These are phyloP conservation scores for Eucalyptus leucophloia DNA, from an alignment of 345 rosid species.

Conservation along the genomic window DNA sequence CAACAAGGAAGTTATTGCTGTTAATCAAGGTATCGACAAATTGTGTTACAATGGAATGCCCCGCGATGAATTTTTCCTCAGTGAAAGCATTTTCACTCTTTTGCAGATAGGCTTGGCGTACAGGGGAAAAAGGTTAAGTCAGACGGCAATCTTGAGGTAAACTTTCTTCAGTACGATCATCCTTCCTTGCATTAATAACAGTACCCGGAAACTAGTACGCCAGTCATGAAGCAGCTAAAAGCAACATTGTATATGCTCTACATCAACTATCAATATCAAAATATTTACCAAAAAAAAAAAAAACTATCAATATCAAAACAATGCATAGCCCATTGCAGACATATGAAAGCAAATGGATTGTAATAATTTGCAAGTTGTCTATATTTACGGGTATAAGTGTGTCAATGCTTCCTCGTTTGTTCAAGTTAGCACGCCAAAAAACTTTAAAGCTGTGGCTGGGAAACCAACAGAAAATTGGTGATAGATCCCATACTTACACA, in stretches of 20 bases:
- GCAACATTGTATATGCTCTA: not conserved
- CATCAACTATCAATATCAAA: not conserved
- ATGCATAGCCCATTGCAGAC: not conserved
- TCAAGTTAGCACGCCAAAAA: not conserved
- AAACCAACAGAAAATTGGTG: not conserved
- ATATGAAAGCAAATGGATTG: not conserved
- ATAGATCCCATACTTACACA: not conserved
- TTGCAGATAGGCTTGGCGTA: slow-evolving; percentile 37
- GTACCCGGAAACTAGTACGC: not conserved
- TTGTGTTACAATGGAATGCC: not conserved
- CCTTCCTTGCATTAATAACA: not conserved
- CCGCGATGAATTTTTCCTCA: not conserved
- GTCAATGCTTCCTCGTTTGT: not conserved
- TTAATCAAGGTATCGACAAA: slow-evolving; percentile 39
- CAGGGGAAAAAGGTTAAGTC: slow-evolving; percentile 50
- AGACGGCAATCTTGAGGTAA: slow-evolving; percentile 36
- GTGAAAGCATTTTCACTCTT: not conserved
- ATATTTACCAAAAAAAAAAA: not conserved
- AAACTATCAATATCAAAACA: not conserved
- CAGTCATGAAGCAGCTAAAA: not conserved
- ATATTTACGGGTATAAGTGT: not conserved
- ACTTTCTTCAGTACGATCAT: not conserved
- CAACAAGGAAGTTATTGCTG: slow-evolving; percentile 46
- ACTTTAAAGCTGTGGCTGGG: not conserved
- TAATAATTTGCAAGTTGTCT: not conserved